Evolutionary conservation across 2,329 filamentous ascomycete genomes (phyloP).

Genomic region (Keithomyces neogunnii): DNA sequence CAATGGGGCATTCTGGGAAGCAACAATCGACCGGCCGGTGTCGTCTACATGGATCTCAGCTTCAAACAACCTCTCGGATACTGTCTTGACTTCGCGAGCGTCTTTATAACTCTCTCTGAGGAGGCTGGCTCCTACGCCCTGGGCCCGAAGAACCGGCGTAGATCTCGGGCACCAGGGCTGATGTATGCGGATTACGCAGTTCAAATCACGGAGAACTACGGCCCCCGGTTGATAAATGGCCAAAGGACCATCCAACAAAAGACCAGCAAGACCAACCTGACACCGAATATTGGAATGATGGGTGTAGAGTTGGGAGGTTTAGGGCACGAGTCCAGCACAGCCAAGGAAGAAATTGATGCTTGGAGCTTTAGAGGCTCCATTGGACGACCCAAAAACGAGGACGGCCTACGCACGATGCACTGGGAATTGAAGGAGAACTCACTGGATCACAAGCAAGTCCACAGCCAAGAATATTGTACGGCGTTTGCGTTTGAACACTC

Average conservation of each 20-base stretch:
- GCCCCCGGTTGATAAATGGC: constrained; percentile 3
- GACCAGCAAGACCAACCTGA: neutral
- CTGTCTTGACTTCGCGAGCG: constrained; percentile 10
- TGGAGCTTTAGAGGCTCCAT: constrained; percentile 6
- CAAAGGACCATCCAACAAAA: neutral
- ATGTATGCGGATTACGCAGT: constrained; percentile 2
- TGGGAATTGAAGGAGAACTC: constrained; percentile 6
- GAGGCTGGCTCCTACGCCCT: constrained; percentile 4
- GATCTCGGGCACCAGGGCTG: neutral
- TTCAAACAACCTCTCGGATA: constrained; percentile 12
- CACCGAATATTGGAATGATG: neutral
- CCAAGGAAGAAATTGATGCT: neutral
- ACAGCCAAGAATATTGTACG: constrained; percentile 5
- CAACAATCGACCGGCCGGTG: constrained; percentile 8
- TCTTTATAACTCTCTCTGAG: constrained; percentile 11
- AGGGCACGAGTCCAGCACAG: constrained; percentile 5
- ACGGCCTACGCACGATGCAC: constrained; percentile 4
- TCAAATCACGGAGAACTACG: constrained; percentile 5
- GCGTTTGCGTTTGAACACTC: constrained; percentile 8
- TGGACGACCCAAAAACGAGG: constrained; percentile 3
- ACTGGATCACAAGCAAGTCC: constrained; percentile 3
- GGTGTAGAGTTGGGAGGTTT: constrained; percentile 5
- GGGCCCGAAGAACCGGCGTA: neutral
- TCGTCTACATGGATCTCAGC: constrained; percentile 13
- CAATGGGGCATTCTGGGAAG: constrained; percentile 12